phyloP scores from a whole-genome alignment of 1,139 yeast species.

The Zygotorulaspora mrakii region DNA sequence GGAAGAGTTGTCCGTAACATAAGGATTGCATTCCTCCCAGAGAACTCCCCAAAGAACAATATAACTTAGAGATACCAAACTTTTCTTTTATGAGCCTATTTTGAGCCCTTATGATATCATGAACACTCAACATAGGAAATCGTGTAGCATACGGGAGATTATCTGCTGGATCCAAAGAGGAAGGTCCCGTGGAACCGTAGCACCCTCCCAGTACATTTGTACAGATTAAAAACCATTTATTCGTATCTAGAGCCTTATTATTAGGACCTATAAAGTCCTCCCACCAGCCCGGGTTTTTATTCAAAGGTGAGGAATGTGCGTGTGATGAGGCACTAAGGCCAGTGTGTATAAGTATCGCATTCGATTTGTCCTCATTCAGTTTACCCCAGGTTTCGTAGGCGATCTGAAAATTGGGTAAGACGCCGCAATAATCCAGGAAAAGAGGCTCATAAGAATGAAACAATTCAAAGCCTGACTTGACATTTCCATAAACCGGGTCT shows the following conservation, averaged over 20 bases:
- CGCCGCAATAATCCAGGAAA: constrained; percentile 78
- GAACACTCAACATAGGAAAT: constrained; percentile 80
- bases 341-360: constrained; percentile 78
- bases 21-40: constrained; percentile 98
- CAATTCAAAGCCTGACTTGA: constrained; percentile 62
- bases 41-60: constrained; percentile 85
- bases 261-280: constrained; percentile 88
- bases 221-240: constrained; percentile 76
- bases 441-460: constrained; percentile 57
- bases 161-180: constrained; percentile 72
- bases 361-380: constrained; percentile 57
- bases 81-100: constrained; percentile 58
- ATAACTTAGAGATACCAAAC: constrained; percentile 58
- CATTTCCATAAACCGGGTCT: constrained; percentile 77
- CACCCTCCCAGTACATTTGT: constrained; percentile 93
- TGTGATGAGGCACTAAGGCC: constrained; percentile 93
- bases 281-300: constrained; percentile 90
- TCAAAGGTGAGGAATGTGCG: constrained; percentile 77
- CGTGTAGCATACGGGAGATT: constrained; percentile 69
- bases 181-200: constrained; percentile 93
- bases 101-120: constrained; percentile 91
- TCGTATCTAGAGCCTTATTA: constrained; percentile 63
- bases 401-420: constrained; percentile 64
- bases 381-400: constrained; percentile 94
- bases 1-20: constrained; percentile 82